Evolutionary conservation across 768 basidiomycete species (phyloP), one percentile per base, ranked within the genome.

Genomic region (Russula griseocarnosa): DNA sequence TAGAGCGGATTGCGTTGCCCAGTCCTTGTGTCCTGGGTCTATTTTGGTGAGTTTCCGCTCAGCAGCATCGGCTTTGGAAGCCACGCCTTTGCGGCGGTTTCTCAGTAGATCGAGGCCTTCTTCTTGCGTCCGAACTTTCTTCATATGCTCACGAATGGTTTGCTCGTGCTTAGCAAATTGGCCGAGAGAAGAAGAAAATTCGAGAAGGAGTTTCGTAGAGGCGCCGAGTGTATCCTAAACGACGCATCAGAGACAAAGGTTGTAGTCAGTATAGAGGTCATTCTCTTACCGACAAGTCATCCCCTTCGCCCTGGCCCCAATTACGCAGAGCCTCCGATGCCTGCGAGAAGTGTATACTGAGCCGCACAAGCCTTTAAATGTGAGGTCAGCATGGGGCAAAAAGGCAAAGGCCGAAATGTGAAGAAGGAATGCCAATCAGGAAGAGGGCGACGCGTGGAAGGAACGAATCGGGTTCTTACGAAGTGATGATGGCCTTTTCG

Each of bases 1-100:
- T 1, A 79, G 73, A 28, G 93, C 91, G 2, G 86, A 88, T 74
- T 96, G 94, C 60, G 77, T 69, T 3, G 77, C 75, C 40, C 93
- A 76, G 68, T 90, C 89, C 79, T 96, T 98, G 77, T 95, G 85
- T 73, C 94, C 92, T 0, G 89, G 81, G 66, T 82, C 82, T 94
- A 97, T 95, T 77, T 88, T 96, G 74, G 81, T 83, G 42, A 98
- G 81, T 72, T 95, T 96, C 78, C 82, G 90, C 68, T 96, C 93
- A 3, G 92, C 93, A 20, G 83, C 75, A 60, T 96, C 94, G 0
- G 93, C 90, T 66, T 88, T 88, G 28, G 81, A 74, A 11, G 79
- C 80, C 6, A 94, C 79, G 11, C 78, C 78, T 67, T 86, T 85
- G 57, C 93, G 79, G 20, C 87, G 82, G 16, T 86, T 83, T 68